Base-by-base conservation (phyloP, 257 asterid genomes). In the Nicotiana benthamiana region DNA sequence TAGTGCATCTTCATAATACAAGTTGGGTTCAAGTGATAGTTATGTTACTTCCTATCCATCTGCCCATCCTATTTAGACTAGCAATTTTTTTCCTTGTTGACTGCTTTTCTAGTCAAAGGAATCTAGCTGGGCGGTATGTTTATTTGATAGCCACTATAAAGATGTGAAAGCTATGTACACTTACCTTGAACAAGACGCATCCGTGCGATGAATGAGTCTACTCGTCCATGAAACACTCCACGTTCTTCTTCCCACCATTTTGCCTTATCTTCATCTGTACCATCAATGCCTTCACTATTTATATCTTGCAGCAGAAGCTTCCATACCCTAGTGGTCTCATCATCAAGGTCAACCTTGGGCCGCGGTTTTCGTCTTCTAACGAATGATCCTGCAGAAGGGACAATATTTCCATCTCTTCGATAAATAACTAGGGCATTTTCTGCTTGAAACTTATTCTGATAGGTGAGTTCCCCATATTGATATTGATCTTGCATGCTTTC, bases 401-500 rank as follows among this genome's bases (percentile, higher is more conserved):
- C 86, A 60, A 93, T 81, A 64, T 88, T 89, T 57, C 97, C 95
- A 83, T 84, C 86, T 80, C 83, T 86, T 83, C 84, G 96, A 86
- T 83, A 93, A 68, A 94, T 90, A 83, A 92, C 97, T 60, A 96
- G 90, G 86, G 94, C 90, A 84, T 66, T 88, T 30, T 87, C 87
- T 84, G 83, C 85, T 66, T 79, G 83, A 79, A 77, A 83, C 83
- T 75, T 81, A 80, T 36, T 65, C 43, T 80, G 87, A 83, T 85
- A 79, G 26, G 87, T 43, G 57, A 80, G 36, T 52, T 85, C 86
- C 43, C 87, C 86, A 75, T 83, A 84, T 78, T 72, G 86, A 83
- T 70, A 85, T 77, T 80, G 80, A 32, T 68, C 56, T 51, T 48
- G 79, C 26, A 51, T 74, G 79, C 26, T 79, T 77, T 81, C 81